Base-by-base conservation (phyloP, 495 filamentous ascomycete genomes). In the Aspergillus biplanus region DNA sequence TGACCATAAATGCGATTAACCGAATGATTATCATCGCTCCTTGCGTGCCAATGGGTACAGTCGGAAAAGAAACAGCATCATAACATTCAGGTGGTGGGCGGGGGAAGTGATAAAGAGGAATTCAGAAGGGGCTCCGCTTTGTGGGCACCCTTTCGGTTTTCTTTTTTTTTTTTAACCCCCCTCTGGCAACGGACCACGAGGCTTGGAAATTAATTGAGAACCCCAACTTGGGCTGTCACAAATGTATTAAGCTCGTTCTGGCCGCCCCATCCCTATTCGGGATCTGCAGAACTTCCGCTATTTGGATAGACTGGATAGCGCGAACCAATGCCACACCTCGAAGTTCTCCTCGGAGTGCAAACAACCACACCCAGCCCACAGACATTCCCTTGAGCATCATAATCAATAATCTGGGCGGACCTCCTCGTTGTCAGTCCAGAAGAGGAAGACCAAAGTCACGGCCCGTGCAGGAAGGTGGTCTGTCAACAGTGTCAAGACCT, bases 191-290 rank as follows among this genome's bases (percentile, higher is more conserved):
- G 16, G 47, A 1, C 27, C 16, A 50, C 8, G 39, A 50, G 47
- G 16, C 47, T 27, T 50, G 21, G 47, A 31, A 50, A 21, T 7
- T 50, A 21, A 44, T 44, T 11, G n/a, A 44, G 16, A 9, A 18
- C 47, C 39, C 7, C 39, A 9, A n/a, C 39, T 9, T n/a, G 39
- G 39, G 39, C 39, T 44, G 39, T 50, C n/a, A 18, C 47, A 27
- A 18, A 50, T 1, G 47, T n/a, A 50, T 50, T 50, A 50, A 50
- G 47, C 47, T 50, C 47, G 9, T 50, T 50, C 47, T 50, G 47
- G 47, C 27, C 47, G 47, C 47, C 47, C n/a, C 47, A 18, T 50
- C 16, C 11, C 16, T 50, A 31, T 18, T 50, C 47, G n/a, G 16
- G 16, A 50, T 50, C n/a, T 50, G 9, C n/a, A 50, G 47, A 18